Percentiles rank a stretch among this genome's conserved stretches.
phyloP scores from a whole-genome alignment of 306 rosid species.

The Dalbergia cultrata region DNA sequence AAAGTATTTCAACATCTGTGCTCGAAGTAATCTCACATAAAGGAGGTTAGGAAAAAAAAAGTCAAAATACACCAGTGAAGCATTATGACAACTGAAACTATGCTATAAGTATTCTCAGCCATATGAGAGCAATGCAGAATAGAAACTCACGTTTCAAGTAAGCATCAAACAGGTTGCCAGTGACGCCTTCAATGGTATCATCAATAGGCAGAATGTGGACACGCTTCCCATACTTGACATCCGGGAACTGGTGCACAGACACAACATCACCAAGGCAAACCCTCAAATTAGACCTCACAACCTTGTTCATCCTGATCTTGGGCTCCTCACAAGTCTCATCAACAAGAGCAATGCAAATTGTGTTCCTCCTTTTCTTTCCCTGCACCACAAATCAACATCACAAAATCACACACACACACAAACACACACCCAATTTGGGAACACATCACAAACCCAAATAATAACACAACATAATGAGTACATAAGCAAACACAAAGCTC shows the following conservation, averaged over 20 bases:
- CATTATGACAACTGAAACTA: constrained; percentile 1
- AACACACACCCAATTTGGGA: not conserved
- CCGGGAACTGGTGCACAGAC: constrained; percentile 61
- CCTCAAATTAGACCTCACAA: constrained; percentile 66
- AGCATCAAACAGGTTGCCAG: constrained; percentile 63
- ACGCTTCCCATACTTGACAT: constrained; percentile 60
- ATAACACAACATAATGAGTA: not conserved
- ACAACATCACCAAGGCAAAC: constrained; percentile 70
- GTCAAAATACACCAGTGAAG: not conserved
- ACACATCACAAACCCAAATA: not conserved
- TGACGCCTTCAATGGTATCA: constrained; percentile 64
- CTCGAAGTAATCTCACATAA: not conserved
- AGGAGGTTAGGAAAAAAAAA: not conserved
- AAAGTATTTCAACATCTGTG: too few relatives aligned
- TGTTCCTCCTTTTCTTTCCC: constrained; percentile 66
- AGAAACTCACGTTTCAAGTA: constrained; percentile 64
- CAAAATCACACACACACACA: not conserved
- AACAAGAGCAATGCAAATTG: constrained; percentile 56
- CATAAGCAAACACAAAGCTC: not conserved
- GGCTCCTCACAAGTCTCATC: constrained; percentile 60
- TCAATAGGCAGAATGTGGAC: constrained; percentile 63
- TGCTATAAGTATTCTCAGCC: not conserved
- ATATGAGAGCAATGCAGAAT: not conserved
- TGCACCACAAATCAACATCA: constrained; percentile 25
- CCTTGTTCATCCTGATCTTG: constrained; percentile 62